These are phyloP conservation scores for Margaritispora aquatica DNA, from an alignment of 495 filamentous ascomycete genomes.

Conservation along the genomic window DNA sequence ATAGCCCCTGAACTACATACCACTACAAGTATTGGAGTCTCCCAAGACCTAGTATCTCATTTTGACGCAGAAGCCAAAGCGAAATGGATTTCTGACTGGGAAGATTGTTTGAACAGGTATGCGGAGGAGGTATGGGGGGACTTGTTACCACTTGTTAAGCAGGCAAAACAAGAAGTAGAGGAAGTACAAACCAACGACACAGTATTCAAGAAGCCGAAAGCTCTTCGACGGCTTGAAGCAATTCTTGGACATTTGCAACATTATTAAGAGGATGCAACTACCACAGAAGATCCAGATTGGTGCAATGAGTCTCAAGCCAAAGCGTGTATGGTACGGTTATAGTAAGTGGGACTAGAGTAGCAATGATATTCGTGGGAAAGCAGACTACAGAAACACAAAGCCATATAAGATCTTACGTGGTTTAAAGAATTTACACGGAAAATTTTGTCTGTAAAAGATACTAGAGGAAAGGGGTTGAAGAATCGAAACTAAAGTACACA, in stretches of 20 bases:
- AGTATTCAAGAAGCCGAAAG: conserved; percentile 26
- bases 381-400: too few relatives aligned
- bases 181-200: conserved; percentile 24
- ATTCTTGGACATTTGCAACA: conserved; percentile 21
- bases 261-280: too few relatives aligned
- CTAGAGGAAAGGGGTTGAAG: too few relatives aligned
- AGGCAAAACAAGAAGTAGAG: conserved; percentile 53
- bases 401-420: too few relatives aligned
- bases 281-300: too few relatives aligned
- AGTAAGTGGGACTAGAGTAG: too few relatives aligned
- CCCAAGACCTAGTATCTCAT: conserved; percentile 21
- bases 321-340: too few relatives aligned
- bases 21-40: conserved; percentile 11
- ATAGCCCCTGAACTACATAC: conserved; percentile 7
- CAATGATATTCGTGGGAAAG: too few relatives aligned
- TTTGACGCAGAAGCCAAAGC: conserved; percentile 31
- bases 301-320: too few relatives aligned
- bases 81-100: conserved; percentile 50
- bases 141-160: conserved; percentile 51
- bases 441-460: too few relatives aligned
- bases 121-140: conserved; percentile 78
- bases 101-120: conserved; percentile 57
- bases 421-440: too few relatives aligned
- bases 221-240: conserved; percentile 18
- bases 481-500: too few relatives aligned